These are phyloP conservation scores for Daldinia caldariorum DNA, from an alignment of 495 filamentous ascomycete species.

Conservation along the genomic window DNA sequence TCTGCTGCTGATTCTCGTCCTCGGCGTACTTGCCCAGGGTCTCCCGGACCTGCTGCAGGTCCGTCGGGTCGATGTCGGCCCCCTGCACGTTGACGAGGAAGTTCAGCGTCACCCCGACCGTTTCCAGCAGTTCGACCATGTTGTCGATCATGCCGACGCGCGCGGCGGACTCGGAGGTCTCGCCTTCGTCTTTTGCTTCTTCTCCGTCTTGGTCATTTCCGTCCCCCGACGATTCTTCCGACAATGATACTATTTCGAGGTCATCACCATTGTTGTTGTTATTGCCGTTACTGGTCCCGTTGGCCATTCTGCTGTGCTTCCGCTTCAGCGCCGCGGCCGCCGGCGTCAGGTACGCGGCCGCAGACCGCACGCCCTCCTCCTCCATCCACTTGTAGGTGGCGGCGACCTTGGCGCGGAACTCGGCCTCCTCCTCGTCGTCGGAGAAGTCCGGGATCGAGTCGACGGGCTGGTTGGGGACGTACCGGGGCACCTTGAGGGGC, in stretches of 20 bases:
- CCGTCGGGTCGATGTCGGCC: conserved; percentile 1
- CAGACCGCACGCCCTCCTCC: conserved; percentile 2
- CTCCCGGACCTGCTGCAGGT: background rate
- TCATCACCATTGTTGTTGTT: too few species aligned
- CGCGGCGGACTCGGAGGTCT: background rate
- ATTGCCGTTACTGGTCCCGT: too few species aligned
- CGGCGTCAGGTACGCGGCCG: background rate
- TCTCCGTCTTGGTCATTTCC: background rate
- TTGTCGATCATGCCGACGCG: background rate
- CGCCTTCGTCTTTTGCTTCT: background rate
- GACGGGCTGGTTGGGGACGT: conserved; percentile 3
- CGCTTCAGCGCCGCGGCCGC: background rate
- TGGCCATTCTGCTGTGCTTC: background rate
- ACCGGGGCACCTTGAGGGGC: background rate
- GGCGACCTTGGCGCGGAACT: background rate
- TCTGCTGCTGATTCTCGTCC: background rate
- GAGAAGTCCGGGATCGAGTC: background rate
- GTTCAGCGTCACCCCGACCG: conserved; percentile 1
- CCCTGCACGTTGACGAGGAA: conserved; percentile 4
- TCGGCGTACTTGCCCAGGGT: background rate
- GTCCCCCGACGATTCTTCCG: too few species aligned
- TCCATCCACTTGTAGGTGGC: background rate
- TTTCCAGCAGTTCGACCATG: conserved; percentile 7
- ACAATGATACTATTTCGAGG: too few species aligned
- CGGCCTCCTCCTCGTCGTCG: conserved; percentile 9